phyloP scores from a whole-genome alignment of 2,329 filamentous ascomycete species.

The Phialocephala sp. region DNA sequence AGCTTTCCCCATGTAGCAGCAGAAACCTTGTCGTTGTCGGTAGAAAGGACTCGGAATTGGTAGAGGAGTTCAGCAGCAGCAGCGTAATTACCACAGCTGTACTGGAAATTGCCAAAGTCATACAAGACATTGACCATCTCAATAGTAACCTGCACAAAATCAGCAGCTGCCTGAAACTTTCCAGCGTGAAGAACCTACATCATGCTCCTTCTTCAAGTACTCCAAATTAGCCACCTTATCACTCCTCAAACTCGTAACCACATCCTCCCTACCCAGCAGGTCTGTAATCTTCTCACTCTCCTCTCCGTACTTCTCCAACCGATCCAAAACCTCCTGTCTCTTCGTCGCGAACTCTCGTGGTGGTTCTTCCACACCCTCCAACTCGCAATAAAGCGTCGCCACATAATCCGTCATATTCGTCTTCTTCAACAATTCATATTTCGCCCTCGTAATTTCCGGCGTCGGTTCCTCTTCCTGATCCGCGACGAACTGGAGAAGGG shows the following conservation, averaged over 20 bases:
- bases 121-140: constrained; percentile 97
- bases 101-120: constrained; percentile 96
- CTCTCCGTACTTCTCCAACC: constrained; percentile 83
- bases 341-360: constrained; percentile 88
- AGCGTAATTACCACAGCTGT: constrained; percentile 93
- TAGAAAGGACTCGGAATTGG: constrained; percentile 97
- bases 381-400: constrained; percentile 86
- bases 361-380: constrained; percentile 78
- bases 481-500: constrained; percentile 89
- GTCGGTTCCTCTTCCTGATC: constrained; percentile 79
- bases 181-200: constrained; percentile 58
- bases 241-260: constrained; percentile 87
- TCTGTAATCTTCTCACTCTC: constrained; percentile 89
- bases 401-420: constrained; percentile 99
- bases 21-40: constrained; percentile 96
- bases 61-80: constrained; percentile 92
- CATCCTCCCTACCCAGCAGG: constrained; percentile 84
- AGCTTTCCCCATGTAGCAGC: constrained; percentile 98
- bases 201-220: constrained; percentile 95
- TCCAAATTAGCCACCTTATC: constrained; percentile 99
- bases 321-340: constrained; percentile 84
- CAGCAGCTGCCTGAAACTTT: constrained; percentile 20
- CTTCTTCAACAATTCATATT: constrained; percentile 92
- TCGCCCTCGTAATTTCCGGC: constrained; percentile 79
- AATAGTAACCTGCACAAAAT: constrained; percentile 69